Conservation (phyloP, 2,329 filamentous ascomycete genomes). For the Aureobasidium sp. region DNA sequence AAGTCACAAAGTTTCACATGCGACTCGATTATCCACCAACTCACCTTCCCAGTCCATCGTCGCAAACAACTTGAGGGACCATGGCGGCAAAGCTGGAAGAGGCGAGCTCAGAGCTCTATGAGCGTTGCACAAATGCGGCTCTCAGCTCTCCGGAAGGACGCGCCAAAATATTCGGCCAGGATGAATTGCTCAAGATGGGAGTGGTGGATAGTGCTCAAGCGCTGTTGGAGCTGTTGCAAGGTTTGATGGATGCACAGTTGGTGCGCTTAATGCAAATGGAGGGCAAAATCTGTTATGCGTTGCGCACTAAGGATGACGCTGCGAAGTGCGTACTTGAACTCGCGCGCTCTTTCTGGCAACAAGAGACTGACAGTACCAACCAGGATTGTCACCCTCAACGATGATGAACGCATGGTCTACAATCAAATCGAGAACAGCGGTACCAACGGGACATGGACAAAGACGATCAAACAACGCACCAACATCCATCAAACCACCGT, state of each 20-base stretch:
- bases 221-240: conserved; percentile 27
- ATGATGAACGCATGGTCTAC: conserved; percentile 74
- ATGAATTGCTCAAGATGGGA: conserved; percentile 25
- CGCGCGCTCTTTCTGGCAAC: background rate
- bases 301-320: conserved; percentile 17
- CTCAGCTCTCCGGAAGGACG: conserved; percentile 24
- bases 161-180: conserved; percentile 28
- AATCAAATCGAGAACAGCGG: conserved; percentile 17
- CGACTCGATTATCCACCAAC: background rate
- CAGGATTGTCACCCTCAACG: conserved; percentile 41
- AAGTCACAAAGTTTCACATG: conserved; percentile 7
- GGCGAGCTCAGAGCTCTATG: conserved; percentile 26
- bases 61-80: background rate
- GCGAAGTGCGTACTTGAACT: conserved; percentile 15
- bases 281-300: conserved; percentile 26
- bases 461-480: conserved; percentile 70
- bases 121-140: conserved; percentile 19
- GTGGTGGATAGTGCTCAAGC: conserved; percentile 20
- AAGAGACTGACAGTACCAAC: conserved; percentile 18
- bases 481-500: conserved; percentile 80
- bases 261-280: conserved; percentile 27
- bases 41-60: background rate
- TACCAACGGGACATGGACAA: conserved; percentile 63
- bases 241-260: conserved; percentile 26
- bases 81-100: conserved; percentile 20